These are phyloP conservation scores for Tricholoma bakamatsutake DNA, from an alignment of 768 basidiomycete species.

Conservation along the genomic window DNA sequence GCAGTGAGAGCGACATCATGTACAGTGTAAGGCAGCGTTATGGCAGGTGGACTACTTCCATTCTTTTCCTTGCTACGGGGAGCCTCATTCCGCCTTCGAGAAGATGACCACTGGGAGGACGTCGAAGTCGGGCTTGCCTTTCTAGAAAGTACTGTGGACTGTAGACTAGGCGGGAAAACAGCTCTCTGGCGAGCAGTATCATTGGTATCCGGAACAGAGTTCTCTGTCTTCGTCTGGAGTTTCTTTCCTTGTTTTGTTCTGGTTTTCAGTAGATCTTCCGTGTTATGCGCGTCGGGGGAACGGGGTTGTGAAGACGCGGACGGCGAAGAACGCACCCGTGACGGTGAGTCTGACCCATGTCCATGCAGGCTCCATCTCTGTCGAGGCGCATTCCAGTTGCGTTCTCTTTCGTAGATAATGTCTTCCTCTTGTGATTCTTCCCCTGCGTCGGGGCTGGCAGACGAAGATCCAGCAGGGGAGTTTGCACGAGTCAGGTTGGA, in stretches of 20 bases:
- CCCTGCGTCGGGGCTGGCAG: constrained; percentile 23
- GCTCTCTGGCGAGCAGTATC: not conserved
- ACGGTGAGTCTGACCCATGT: constrained; percentile 8
- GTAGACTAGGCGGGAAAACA: not conserved
- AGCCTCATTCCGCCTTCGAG: not conserved
- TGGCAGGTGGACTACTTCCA: not conserved
- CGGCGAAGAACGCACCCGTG: constrained; percentile 11
- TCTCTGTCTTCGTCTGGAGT: not conserved
- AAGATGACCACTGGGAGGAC: not conserved
- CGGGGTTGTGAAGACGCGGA: constrained; percentile 3
- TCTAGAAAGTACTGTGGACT: not conserved
- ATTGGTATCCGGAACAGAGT: not conserved
- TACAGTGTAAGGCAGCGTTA: not conserved
- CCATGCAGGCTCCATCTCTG: constrained; percentile 42
- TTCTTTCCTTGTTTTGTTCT: constrained; percentile 15
- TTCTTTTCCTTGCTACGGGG: not conserved
- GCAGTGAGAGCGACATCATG: constrained; percentile 10
- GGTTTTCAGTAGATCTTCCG: constrained; percentile 15
- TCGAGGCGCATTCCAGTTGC: constrained; percentile 67
- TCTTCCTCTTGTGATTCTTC: constrained; percentile 23
- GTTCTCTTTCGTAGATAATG: constrained; percentile 41
- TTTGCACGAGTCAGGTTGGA: constrained; percentile 29
- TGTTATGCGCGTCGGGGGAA: constrained; percentile 10
- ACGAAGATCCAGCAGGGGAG: constrained; percentile 36
- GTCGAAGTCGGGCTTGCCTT: not conserved